Evolutionary conservation across 1,284 basidiomycete genomes (phyloP).

Genomic region (Rhodotorula sp.): DNA sequence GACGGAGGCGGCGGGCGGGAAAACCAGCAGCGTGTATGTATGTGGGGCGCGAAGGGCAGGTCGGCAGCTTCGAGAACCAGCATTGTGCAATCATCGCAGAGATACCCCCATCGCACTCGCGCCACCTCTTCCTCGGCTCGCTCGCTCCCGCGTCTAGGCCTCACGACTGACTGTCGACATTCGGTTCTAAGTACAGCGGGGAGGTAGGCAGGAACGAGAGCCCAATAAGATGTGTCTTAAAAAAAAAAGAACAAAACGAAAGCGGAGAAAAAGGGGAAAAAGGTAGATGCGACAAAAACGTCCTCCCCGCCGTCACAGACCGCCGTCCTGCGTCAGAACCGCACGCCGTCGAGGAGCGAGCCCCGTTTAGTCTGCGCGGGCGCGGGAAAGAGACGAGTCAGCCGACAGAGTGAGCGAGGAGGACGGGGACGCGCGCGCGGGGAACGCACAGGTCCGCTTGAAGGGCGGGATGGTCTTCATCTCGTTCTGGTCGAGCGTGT

Average conservation of each 20-base stretch:
- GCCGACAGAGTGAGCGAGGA: background rate
- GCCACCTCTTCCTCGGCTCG: no score
- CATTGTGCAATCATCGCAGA: no score
- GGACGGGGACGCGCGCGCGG: background rate
- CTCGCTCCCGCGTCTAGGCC: no score
- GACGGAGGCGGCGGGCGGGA: background rate
- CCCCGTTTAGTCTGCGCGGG: slow-evolving; percentile 12
- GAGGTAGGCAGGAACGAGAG: no score
- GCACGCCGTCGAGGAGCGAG: background rate
- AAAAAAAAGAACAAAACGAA: background rate
- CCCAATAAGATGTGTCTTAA: background rate
- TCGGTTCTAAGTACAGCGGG: no score
- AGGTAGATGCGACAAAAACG: background rate
- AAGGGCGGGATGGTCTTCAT: slow-evolving; percentile 63
- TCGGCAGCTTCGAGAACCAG: no score
- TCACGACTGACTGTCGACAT: no score
- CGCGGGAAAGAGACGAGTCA: background rate
- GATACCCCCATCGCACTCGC: no score
- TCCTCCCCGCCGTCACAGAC: background rate
- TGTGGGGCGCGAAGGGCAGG: no score
- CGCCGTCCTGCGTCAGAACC: background rate
- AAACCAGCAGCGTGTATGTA: no score
- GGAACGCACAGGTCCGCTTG: slow-evolving; percentile 39
- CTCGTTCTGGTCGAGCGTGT: slow-evolving; percentile 91
- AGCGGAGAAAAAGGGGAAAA: background rate